These are phyloP conservation scores for Boletus sp. DNA, from an alignment of 768 basidiomycete species.

Conservation along the genomic window DNA sequence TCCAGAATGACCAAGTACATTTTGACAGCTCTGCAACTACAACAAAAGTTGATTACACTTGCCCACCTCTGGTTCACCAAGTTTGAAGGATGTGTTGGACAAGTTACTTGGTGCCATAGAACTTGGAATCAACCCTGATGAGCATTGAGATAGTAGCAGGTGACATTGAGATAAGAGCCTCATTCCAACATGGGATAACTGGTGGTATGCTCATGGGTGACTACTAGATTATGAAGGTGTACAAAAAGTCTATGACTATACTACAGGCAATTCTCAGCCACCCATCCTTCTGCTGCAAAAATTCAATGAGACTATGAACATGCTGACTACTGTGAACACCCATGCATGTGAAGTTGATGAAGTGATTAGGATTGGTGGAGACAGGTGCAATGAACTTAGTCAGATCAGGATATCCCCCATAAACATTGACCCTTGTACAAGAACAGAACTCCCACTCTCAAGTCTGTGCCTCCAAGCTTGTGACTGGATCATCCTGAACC, in stretches of 20 bases:
- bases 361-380: slow-evolving; percentile 64
- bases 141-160: slow-evolving; percentile 87
- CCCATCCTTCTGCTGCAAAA: slow-evolving; percentile 74
- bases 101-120: slow-evolving; percentile 78
- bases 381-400: slow-evolving; percentile 57
- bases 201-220: background rate
- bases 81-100: slow-evolving; percentile 69
- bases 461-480: slow-evolving; percentile 75
- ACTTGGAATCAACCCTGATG: slow-evolving; percentile 72
- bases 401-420: slow-evolving; percentile 85
- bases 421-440: slow-evolving; percentile 64
- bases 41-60: slow-evolving; percentile 72
- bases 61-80: slow-evolving; percentile 77
- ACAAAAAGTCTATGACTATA: slow-evolving; percentile 79
- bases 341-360: slow-evolving; percentile 84
- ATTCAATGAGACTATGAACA: slow-evolving; percentile 86
- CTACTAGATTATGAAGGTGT: slow-evolving; percentile 77
- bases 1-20: slow-evolving; percentile 68
- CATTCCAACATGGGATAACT: background rate
- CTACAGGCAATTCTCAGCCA: slow-evolving; percentile 74
- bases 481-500: slow-evolving; percentile 83
- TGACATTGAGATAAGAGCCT: slow-evolving; percentile 69
- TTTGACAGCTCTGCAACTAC: slow-evolving; percentile 58
- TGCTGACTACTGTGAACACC: slow-evolving; percentile 77
- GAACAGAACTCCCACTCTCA: slow-evolving; percentile 70